Evolutionary conservation across 352 stramenopile species (phyloP).

Genomic region (Nothophytophthora sp.): DNA sequence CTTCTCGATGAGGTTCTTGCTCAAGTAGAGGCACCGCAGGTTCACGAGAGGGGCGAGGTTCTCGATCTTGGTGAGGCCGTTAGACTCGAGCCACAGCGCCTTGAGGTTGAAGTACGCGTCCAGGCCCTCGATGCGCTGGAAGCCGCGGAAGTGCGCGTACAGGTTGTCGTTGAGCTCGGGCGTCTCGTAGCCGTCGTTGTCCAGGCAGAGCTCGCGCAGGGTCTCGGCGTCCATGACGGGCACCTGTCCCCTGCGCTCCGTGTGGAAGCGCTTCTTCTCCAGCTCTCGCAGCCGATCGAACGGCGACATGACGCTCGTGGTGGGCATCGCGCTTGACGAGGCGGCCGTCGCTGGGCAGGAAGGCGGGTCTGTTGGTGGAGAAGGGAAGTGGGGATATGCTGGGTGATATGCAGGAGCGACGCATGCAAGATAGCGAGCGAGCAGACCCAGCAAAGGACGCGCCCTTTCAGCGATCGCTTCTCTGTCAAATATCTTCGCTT

Average conservation of each 20-base stretch:
- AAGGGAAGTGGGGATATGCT: too few relatives aligned
- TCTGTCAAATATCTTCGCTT: too few relatives aligned
- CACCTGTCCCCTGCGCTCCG: constrained; percentile 66
- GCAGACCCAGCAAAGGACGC: too few relatives aligned
- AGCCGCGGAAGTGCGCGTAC: constrained; percentile 94
- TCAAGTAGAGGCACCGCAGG: constrained; percentile 92
- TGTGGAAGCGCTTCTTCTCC: constrained; percentile 69
- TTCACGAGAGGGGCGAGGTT: constrained; percentile 71
- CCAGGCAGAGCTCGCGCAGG: constrained; percentile 81
- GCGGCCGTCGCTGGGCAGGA: too few relatives aligned
- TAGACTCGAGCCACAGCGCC: constrained; percentile 96
- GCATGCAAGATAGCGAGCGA: too few relatives aligned
- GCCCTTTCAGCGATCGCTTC: too few relatives aligned
- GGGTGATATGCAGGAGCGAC: too few relatives aligned
- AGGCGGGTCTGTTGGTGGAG: too few relatives aligned
- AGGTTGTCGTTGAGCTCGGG: constrained; percentile 95
- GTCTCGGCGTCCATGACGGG: constrained; percentile 90
- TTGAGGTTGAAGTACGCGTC: constrained; percentile 94
- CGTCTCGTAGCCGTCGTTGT: constrained; percentile 95
- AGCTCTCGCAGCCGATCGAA: constrained; percentile 61
- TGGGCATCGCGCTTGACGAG: constrained; percentile 26
- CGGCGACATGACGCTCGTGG: constrained; percentile 42
- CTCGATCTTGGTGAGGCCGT: constrained; percentile 90
- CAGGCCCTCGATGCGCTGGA: constrained; percentile 94
- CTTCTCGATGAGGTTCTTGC: constrained; percentile 91